These are phyloP conservation scores for Gonium pectorale DNA, from an alignment of 139 green algal species.

Conservation along the genomic window DNA sequence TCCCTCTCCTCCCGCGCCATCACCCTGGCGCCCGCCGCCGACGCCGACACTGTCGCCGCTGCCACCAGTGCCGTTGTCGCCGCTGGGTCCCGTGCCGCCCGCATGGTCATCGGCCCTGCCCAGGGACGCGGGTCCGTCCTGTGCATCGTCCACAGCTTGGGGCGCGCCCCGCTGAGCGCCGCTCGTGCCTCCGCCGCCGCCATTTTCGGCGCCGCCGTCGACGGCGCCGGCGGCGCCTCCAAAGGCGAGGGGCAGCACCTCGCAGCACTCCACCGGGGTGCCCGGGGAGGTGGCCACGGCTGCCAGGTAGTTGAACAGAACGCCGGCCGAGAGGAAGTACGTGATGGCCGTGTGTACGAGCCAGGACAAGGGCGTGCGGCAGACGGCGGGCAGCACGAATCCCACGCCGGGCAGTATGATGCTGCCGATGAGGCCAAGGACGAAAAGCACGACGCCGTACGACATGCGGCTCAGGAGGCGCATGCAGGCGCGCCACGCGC, in stretches of 20 bases:
- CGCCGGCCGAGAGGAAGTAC: slow-evolving; percentile 8
- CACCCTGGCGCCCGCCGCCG: background rate
- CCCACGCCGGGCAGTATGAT: slow-evolving; percentile 18
- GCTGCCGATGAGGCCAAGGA: background rate
- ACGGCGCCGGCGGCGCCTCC: background rate
- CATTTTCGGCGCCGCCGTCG: background rate
- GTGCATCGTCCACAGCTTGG: background rate
- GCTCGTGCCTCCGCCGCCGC: background rate
- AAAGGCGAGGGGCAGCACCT: background rate
- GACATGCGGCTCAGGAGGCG: background rate
- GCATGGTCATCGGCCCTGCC: background rate
- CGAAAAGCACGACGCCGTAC: slow-evolving; percentile 13
- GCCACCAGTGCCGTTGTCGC: background rate
- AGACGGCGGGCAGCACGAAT: slow-evolving; percentile 25
- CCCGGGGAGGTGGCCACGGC: slow-evolving; percentile 43
- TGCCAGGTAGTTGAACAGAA: slow-evolving; percentile 57
- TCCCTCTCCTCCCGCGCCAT: background rate
- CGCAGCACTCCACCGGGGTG: slow-evolving; percentile 42
- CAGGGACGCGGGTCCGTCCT: too few relatives aligned
- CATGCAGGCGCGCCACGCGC: background rate
- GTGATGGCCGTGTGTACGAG: slow-evolving; percentile 37
- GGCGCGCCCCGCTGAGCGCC: background rate
- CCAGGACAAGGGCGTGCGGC: background rate
- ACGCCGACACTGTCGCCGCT: background rate
- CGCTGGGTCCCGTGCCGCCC: background rate